Percentiles rank a stretch among this genome's conserved stretches.
phyloP scores from a whole-genome alignment of 345 rosid species.

The Litchi chinensis region DNA sequence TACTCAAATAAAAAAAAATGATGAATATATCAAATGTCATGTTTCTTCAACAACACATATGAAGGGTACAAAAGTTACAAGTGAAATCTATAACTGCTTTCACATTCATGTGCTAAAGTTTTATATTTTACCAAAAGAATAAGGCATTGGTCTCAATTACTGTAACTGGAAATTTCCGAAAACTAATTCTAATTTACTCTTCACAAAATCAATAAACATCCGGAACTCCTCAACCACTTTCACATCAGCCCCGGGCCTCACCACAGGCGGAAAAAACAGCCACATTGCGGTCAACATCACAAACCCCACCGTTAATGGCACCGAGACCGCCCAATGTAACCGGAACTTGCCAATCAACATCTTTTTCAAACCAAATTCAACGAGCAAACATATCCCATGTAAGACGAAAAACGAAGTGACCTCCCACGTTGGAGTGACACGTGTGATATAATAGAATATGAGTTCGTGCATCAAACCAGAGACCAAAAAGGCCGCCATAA shows the following conservation, averaged over 20 bases:
- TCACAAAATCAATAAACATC: slow-evolving; percentile 14
- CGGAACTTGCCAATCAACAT: slow-evolving; percentile 12
- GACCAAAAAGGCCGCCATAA: slow-evolving; percentile 25
- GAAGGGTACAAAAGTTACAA: too few species aligned
- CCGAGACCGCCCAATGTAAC: slow-evolving; percentile 27
- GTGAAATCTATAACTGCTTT: too few species aligned
- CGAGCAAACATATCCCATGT: slow-evolving; percentile 38
- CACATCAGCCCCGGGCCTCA: slow-evolving; percentile 21
- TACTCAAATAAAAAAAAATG: too few species aligned
- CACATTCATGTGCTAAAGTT: too few species aligned
- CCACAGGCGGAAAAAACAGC: slow-evolving; percentile 47
- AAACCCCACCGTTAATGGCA: slow-evolving; percentile 37
- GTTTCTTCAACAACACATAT: too few species aligned
- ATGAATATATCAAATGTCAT: too few species aligned
- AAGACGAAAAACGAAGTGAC: slow-evolving; percentile 38
- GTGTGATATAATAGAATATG: slow-evolving; percentile 25
- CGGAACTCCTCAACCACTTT: slow-evolving; percentile 23
- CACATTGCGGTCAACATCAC: slow-evolving; percentile 34
- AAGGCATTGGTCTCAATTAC: neutral
- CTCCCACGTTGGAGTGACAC: slow-evolving; percentile 37
- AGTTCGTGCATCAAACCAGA: slow-evolving; percentile 44
- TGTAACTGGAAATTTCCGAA: neutral
- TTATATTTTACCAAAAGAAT: too few species aligned
- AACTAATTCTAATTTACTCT: neutral
- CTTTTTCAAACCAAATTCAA: slow-evolving; percentile 35